Evolutionary conservation across 2,329 filamentous ascomycete species (phyloP).

Genomic region (Hyphodiscus sp.): DNA sequence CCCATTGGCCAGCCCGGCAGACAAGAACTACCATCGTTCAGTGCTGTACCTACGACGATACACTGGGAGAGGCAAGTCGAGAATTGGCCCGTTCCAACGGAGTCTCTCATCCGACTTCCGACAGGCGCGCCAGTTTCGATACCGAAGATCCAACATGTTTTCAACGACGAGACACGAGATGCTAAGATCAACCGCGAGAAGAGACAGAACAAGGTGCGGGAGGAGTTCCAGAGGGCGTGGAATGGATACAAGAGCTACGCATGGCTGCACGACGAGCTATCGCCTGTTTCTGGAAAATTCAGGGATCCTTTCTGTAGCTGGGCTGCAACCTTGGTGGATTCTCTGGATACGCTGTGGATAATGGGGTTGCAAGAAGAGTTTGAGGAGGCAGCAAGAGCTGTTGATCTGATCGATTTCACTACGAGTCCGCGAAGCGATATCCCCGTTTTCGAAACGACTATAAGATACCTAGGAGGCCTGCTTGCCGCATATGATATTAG

Average conservation of each 20-base stretch:
- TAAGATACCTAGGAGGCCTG: conserved; percentile 84
- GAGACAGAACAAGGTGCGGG: conserved; percentile 61
- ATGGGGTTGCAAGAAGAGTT: conserved; percentile 76
- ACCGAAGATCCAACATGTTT: conserved; percentile 69
- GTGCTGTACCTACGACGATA: conserved; percentile 29
- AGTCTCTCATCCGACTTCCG: conserved; percentile 70
- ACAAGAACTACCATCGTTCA: conserved; percentile 17
- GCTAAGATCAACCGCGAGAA: conserved; percentile 56
- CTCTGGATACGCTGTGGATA: conserved; percentile 80
- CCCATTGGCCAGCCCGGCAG: conserved; percentile 24
- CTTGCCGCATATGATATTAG: conserved; percentile 83
- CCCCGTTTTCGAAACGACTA: conserved; percentile 88
- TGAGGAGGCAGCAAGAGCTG: conserved; percentile 64
- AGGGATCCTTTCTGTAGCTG: conserved; percentile 86
- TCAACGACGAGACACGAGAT: conserved; percentile 56
- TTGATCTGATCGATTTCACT: conserved; percentile 77
- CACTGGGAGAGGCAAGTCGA: conserved; percentile 73
- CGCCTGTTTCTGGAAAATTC: conserved; percentile 59
- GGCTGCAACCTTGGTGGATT: conserved; percentile 82
- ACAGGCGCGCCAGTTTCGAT: conserved; percentile 63
- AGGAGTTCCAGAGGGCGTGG: conserved; percentile 75
- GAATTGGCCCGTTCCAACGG: conserved; percentile 67
- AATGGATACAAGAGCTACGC: conserved; percentile 71
- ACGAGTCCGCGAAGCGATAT: conserved; percentile 61
- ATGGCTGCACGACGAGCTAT: conserved; percentile 82